Percentiles rank a stretch among this genome's conserved stretches.
phyloP scores from a whole-genome alignment of 768 basidiomycete species.

The Panus rudis region DNA sequence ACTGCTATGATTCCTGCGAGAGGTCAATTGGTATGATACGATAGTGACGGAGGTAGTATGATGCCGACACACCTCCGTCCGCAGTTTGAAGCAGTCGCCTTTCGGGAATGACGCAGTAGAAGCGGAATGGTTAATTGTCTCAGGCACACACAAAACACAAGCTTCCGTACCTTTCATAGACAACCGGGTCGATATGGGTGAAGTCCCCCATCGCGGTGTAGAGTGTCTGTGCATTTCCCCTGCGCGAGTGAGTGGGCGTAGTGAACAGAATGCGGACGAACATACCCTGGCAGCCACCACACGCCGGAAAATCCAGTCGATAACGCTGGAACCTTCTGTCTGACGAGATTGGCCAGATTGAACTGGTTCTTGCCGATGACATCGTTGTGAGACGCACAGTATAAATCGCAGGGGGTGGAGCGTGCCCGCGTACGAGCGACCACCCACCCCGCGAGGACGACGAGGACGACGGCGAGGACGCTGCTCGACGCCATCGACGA shows the following conservation, averaged over 20 bases:
- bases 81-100: slow-evolving; percentile 36
- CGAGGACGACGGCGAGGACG: background rate
- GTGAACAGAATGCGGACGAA: background rate
- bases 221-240: slow-evolving; percentile 55
- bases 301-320: slow-evolving; percentile 1
- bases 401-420: too few relatives aligned
- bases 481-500: background rate
- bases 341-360: background rate
- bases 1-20: slow-evolving; percentile 14
- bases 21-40: background rate
- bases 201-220: slow-evolving; percentile 54
- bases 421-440: too few relatives aligned
- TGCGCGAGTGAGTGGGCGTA: slow-evolving; percentile 14
- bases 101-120: slow-evolving; percentile 26
- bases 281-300: slow-evolving; percentile 20
- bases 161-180: slow-evolving; percentile 40
- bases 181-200: slow-evolving; percentile 42
- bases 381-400: too few relatives aligned
- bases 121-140: background rate
- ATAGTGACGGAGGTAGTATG: background rate
- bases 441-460: too few relatives aligned
- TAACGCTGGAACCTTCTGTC: background rate
- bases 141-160: background rate
- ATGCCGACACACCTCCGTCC: slow-evolving; percentile 45
- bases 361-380: background rate